Evolutionary conservation across 495 filamentous ascomycete species (phyloP).

Genomic region (Pyrenula massariospora): DNA sequence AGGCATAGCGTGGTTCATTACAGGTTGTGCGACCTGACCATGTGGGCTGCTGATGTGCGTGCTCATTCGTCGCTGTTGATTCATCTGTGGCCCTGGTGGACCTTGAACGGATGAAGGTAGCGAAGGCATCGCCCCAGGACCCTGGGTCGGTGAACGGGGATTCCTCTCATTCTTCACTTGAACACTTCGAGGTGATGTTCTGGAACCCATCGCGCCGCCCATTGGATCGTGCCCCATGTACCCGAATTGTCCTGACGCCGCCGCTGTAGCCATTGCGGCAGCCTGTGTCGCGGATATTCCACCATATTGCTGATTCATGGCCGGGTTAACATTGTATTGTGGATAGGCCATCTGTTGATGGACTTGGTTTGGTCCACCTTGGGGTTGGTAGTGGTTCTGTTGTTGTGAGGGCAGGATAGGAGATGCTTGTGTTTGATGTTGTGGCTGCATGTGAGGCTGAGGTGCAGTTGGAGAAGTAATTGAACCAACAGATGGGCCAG

Average conservation of each 20-base stretch:
- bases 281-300: conserved; percentile 41
- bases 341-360: conserved; percentile 43
- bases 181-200: conserved; percentile 33
- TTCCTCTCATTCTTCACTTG: conserved; percentile 39
- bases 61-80: conserved; percentile 34
- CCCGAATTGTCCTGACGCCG: conserved; percentile 40
- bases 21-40: conserved; percentile 30
- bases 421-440: conserved; percentile 36
- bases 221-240: conserved; percentile 37
- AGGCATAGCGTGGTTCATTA: conserved; percentile 32
- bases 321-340: conserved; percentile 34
- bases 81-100: conserved; percentile 30
- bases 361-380: conserved; percentile 31
- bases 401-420: conserved; percentile 34
- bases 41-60: conserved; percentile 37
- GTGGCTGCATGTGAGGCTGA: conserved; percentile 37
- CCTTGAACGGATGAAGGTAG: conserved; percentile 38
- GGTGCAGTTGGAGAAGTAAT: conserved; percentile 42
- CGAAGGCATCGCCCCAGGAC: conserved; percentile 35
- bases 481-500: conserved; percentile 31
- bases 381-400: conserved; percentile 36
- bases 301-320: conserved; percentile 33
- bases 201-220: conserved; percentile 30
- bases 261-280: conserved; percentile 45
- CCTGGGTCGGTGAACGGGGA: conserved; percentile 38